Evolutionary conservation across 2,329 filamentous ascomycete species (phyloP), one percentile per base, ranked within the genome.

Genomic region (Penicillium vulpinum): DNA sequence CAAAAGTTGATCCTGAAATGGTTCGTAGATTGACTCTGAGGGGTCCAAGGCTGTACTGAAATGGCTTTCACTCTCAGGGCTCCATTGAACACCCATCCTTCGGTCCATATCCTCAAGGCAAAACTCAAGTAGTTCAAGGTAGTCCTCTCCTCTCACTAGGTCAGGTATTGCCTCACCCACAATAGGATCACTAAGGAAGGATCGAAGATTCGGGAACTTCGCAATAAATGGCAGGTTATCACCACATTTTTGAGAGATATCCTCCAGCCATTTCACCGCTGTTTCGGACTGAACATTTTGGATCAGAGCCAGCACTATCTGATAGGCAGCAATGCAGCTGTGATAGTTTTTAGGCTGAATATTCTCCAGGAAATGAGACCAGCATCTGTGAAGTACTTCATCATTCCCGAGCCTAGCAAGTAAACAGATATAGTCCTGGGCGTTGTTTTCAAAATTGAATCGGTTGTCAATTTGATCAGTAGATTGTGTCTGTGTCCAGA

Each of bases 61-160:
- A 53, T 71, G 67, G 16, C 54, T 28, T 13, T 63, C 62, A 15
- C 49, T 38, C 8, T 62, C 56, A 39, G 56, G 28, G 7, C 65
- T 39, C 71, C 73, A 75, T 36, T 48, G 58, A 9, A 73, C 51
- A 6, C 72, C 72, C n/a, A 75, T 57, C 45, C 63, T 65, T 21
- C 44, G 56, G 49, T 75, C 73, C 50, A 76, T 64, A 15, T 62
- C 39, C n/a, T 51, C 15, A 7, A 75, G 54, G 36, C 69, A 61
- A 22, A 18, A 21, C 33, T 69, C 47, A 26, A 76, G 60, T n/a
- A 75, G 50, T 29, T 39, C 48, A 9, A 57, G 28, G 22, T 65
- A 66, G 18, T 71, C 63, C 24, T 60, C 35, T 5, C 62, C 57
- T 21, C 61, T 59, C 24, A 66, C 59, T 46, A 75, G 54, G 9